Base-by-base conservation (phyloP, 2,329 filamentous ascomycete genomes). In the Drechslerella coelobrocha region DNA sequence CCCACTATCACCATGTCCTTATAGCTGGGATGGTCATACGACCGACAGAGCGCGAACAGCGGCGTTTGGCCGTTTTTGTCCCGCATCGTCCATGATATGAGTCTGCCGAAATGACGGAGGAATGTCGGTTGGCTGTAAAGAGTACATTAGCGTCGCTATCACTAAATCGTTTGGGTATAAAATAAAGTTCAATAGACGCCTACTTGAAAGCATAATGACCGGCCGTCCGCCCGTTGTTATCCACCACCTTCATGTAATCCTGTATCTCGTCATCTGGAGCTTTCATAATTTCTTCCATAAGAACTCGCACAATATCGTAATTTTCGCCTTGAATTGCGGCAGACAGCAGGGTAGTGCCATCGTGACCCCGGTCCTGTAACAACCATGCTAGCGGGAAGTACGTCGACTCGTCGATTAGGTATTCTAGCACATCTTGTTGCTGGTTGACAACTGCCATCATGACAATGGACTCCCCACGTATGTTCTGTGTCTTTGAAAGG, bases 11-110 rank as follows among this genome's bases (percentile, higher is more conserved):
- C 90, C 94, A 99, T 97, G 50, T 83, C 82, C 57, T 86, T 85
- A 79, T 99, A 99, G 74, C 92, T 84, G 0, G 87, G 84, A 78
- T 99, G 92, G 77, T 99, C 94, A 77, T 99, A 99, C 0, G 92
- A 97, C 75, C 94, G 87, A 78, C 92, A 97, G 0, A 97, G 83
- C 1, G 94, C 94, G 78, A 99, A 97, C 7, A 99, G 81, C 1
- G 94, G 95, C n/a, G 95, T 99, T 79, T 97, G 94, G 0, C 94
- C 94, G 77, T 97, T 97, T 78, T 92, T 95, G 79, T 99, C 94
- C 74, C 89, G 91, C 78, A 95, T 86, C 65, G 87, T 85, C 94
- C 94, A 99, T 7, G 91, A 90, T 57, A 99, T 82, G 73, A 93
- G 80, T 68, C 84, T 83, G 1, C 92, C 92, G 69, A 97, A 88